Evolutionary conservation across 352 stramenopile genomes (phyloP).

Genomic region (Phytophthora foliorum): DNA sequence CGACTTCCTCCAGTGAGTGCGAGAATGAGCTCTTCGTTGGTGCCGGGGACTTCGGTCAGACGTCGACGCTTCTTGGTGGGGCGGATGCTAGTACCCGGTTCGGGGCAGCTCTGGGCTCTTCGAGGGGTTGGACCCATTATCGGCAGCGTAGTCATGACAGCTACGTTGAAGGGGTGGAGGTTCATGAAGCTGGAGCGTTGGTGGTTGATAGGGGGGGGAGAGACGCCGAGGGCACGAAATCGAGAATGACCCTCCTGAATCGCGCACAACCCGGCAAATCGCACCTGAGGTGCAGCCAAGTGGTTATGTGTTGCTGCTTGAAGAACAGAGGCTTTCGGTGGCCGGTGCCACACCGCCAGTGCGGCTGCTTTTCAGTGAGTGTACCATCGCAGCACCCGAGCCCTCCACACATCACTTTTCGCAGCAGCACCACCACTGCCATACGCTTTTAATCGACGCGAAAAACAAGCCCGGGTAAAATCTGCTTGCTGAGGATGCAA

Average conservation of each 20-base stretch:
- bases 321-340: constrained; percentile 24
- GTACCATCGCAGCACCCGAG: constrained; percentile 12
- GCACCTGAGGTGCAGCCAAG: neutral
- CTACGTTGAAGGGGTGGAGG: neutral
- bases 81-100: neutral
- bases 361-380: constrained; percentile 22
- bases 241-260: constrained; percentile 2
- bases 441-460: neutral
- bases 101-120: constrained; percentile 16
- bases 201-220: neutral
- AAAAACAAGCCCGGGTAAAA: too few relatives aligned
- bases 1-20: constrained; percentile 8
- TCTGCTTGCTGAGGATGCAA: neutral
- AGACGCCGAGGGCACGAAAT: too few relatives aligned
- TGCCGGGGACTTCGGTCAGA: constrained; percentile 17
- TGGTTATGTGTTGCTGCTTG: constrained; percentile 26
- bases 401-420: constrained; percentile 10
- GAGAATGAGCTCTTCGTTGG: constrained; percentile 25
- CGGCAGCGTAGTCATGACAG: neutral
- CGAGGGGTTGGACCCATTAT: constrained; percentile 7
- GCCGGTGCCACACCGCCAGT: neutral
- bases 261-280: constrained; percentile 22
- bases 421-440: constrained; percentile 1
- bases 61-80: constrained; percentile 25
- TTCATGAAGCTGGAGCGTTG: neutral